A percentile compares a stretch with the other conserved stretches of the same genome.
Conservation (phyloP, 2,329 filamentous ascomycete genomes). For the Cladosporium sp. region DNA sequence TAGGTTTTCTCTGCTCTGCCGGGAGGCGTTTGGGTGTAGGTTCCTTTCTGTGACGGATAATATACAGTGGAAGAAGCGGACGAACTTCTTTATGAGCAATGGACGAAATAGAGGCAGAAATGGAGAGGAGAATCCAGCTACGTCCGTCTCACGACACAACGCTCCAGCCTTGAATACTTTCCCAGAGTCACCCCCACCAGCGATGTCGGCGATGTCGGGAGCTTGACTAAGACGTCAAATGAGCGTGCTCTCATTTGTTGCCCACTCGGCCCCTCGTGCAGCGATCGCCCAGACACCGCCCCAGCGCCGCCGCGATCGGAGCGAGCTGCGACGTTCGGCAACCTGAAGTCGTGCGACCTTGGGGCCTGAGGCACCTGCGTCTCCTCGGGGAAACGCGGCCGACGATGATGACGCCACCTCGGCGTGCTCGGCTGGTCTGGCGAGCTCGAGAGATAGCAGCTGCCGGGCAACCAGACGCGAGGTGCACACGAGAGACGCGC, state of each 20-base stretch:
- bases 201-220: constrained; percentile 2
- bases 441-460: neutral
- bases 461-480: neutral
- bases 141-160: neutral
- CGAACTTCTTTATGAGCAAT: neutral
- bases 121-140: neutral
- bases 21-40: neutral
- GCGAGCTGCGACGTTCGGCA: neutral
- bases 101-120: neutral
- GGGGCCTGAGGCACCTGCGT: no score
- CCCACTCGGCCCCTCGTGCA: neutral
- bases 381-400: no score
- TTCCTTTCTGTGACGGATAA: neutral
- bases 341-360: no score
- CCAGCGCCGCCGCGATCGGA: constrained; percentile 3
- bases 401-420: neutral
- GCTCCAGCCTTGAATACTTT: neutral
- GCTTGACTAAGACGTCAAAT: neutral
- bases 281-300: constrained; percentile 2
- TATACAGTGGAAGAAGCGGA: neutral
- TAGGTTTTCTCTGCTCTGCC: neutral
- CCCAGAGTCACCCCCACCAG: constrained; percentile 3
- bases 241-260: constrained; percentile 8
- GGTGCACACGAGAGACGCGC: neutral
- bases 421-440: neutral